phyloP scores from a whole-genome alignment of 192 early-diverging fungal species.

The Coemansia reversa region DNA sequence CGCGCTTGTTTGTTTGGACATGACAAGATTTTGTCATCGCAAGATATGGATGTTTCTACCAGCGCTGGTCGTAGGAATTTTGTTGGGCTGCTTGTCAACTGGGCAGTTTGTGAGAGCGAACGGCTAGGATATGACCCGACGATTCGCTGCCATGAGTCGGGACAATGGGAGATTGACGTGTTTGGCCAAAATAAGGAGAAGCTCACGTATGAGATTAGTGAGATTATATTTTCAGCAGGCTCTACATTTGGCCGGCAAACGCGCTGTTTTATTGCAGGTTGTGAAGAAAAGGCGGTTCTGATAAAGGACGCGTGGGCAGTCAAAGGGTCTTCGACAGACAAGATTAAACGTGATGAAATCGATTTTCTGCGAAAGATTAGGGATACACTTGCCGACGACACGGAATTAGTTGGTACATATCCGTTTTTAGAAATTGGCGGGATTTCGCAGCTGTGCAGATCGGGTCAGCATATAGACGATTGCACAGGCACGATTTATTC shows the following conservation, averaged over 20 bases:
- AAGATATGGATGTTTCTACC: too few species aligned
- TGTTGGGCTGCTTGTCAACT: too few species aligned
- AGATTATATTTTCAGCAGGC: background rate
- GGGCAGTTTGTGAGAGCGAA: too few species aligned
- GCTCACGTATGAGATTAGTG: too few species aligned
- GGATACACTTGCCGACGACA: background rate
- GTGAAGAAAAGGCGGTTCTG: background rate
- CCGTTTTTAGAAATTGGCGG: constrained; percentile 12
- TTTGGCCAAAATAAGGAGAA: too few species aligned
- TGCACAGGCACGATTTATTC: too few species aligned
- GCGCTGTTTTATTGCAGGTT: constrained; percentile 6
- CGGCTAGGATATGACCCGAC: too few species aligned
- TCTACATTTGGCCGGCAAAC: constrained; percentile 9
- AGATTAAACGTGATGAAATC: constrained; percentile 9
- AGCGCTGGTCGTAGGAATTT: too few species aligned
- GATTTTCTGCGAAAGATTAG: background rate
- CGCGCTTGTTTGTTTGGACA: too few species aligned
- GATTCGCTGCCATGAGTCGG: too few species aligned
- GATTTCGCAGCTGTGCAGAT: background rate
- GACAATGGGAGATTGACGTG: too few species aligned
- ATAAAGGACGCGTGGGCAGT: constrained; percentile 15
- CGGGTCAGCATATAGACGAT: background rate
- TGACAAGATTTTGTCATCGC: too few species aligned
- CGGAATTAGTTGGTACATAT: background rate
- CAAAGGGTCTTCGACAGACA: background rate